phyloP scores from a whole-genome alignment of 148 eudicot genomes.

The Agrostemma githago region DNA sequence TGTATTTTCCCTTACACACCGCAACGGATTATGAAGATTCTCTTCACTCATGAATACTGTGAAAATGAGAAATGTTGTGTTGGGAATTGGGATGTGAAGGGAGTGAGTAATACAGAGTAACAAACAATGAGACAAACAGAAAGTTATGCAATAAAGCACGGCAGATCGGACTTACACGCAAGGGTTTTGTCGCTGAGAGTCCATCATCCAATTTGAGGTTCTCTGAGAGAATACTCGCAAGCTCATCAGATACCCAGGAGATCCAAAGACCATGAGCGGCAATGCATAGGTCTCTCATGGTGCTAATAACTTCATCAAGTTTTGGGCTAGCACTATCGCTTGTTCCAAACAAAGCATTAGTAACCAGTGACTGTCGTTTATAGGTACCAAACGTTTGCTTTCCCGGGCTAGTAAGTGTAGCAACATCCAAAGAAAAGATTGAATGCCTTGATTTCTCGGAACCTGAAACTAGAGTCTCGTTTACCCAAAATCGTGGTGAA shows the following conservation, averaged over 20 bases:
- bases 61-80: too few relatives aligned
- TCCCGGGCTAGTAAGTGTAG: conserved; percentile 41
- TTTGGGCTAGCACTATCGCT: conserved; percentile 67
- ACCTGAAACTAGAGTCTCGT: conserved; percentile 35
- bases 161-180: conserved; percentile 55
- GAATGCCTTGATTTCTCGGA: conserved; percentile 52
- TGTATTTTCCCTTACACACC: too few relatives aligned
- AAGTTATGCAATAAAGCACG: neutral
- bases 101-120: neutral
- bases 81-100: too few relatives aligned
- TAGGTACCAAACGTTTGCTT: conserved; percentile 44
- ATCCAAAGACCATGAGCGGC: conserved; percentile 85
- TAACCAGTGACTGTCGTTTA: conserved; percentile 61
- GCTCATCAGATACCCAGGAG: conserved; percentile 83
- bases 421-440: conserved; percentile 42
- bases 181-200: conserved; percentile 52
- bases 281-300: conserved; percentile 63
- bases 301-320: conserved; percentile 63
- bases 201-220: conserved; percentile 71
- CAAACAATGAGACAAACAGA: neutral
- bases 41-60: too few relatives aligned
- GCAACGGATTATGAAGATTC: too few relatives aligned
- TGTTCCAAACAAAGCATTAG: conserved; percentile 65
- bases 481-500: conserved; percentile 79
- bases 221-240: conserved; percentile 45